Conservation (phyloP, 108 stramenopile species). For the Fragilariopsis cylindrus region DNA sequence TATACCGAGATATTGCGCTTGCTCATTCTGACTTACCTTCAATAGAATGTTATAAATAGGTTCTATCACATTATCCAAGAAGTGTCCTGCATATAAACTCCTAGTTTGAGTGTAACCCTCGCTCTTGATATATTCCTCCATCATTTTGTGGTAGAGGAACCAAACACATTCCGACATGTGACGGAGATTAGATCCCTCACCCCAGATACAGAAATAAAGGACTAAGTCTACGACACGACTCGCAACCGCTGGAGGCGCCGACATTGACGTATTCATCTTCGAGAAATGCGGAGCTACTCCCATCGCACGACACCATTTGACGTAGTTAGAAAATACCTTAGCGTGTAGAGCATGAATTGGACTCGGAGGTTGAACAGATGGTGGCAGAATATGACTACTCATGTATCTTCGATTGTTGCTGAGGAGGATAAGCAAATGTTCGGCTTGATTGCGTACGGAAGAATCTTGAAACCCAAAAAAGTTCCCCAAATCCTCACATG, state of each 20-base stretch:
- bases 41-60: conserved; percentile 90
- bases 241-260: conserved; percentile 83
- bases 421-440: conserved; percentile 92
- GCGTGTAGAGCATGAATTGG: conserved; percentile 92
- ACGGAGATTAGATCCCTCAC: conserved; percentile 94
- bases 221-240: conserved; percentile 91
- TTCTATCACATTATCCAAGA: conserved; percentile 89
- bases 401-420: conserved; percentile 96
- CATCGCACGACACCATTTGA: conserved; percentile 94
- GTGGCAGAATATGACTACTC: conserved; percentile 82
- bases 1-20: too few relatives aligned
- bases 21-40: conserved; percentile 47
- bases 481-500: conserved; percentile 91
- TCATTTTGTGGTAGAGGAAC: conserved; percentile 98
- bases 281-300: conserved; percentile 89
- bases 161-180: conserved; percentile 98
- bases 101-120: conserved; percentile 72
- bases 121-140: conserved; percentile 83
- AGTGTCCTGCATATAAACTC: conserved; percentile 94
- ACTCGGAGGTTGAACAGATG: conserved; percentile 77
- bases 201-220: conserved; percentile 97
- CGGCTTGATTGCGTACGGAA: conserved; percentile 94
- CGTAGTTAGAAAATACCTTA: conserved; percentile 97
- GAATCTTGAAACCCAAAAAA: conserved; percentile 92
- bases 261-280: conserved; percentile 77